A percentile compares a stretch with the other conserved stretches of the same genome.
phyloP scores from a whole-genome alignment of 495 filamentous ascomycete species.

The Lasiosphaeria hispida region DNA sequence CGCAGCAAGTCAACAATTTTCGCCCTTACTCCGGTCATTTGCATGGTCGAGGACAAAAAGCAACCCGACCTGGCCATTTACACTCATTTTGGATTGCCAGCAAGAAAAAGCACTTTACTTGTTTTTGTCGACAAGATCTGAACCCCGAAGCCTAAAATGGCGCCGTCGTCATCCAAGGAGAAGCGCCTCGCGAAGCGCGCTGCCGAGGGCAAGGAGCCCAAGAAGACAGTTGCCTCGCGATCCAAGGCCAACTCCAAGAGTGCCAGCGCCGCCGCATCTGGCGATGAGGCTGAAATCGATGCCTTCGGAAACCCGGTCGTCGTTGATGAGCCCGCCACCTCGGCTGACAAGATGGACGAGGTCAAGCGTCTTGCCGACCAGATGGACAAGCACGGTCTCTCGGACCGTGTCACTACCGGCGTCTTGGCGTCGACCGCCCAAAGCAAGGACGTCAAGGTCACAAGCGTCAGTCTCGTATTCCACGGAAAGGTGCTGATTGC shows the following conservation, averaged over 20 bases:
- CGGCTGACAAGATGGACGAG: constrained; percentile 68
- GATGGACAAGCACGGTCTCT: constrained; percentile 93
- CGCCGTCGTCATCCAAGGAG: constrained; percentile 96
- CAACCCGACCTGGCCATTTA: constrained; percentile 10
- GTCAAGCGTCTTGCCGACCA: constrained; percentile 72
- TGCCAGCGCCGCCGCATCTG: constrained; percentile 62
- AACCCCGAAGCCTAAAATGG: constrained; percentile 50
- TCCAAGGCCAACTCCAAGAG: constrained; percentile 68
- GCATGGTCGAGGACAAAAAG: constrained; percentile 17
- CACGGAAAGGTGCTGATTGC: constrained; percentile 94
- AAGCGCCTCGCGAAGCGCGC: constrained; percentile 95
- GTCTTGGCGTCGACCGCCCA: constrained; percentile 80
- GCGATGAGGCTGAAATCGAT: constrained; percentile 65
- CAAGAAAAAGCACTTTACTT: not conserved
- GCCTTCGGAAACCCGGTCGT: constrained; percentile 57
- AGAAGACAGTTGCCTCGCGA: constrained; percentile 65
- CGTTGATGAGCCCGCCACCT: constrained; percentile 66
- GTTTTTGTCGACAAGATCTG: not conserved
- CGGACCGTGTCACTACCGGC: constrained; percentile 97
- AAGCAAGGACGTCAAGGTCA: constrained; percentile 94
- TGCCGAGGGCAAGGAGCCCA: constrained; percentile 70
- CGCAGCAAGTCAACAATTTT: constrained; percentile 19
- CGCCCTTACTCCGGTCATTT: constrained; percentile 20
- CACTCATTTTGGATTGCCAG: constrained; percentile 15
- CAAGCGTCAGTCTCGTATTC: constrained; percentile 89